Percentiles rank a stretch among this genome's conserved stretches.
phyloP scores from a whole-genome alignment of 495 filamentous ascomycete species.

The Penicillium mononematosum region DNA sequence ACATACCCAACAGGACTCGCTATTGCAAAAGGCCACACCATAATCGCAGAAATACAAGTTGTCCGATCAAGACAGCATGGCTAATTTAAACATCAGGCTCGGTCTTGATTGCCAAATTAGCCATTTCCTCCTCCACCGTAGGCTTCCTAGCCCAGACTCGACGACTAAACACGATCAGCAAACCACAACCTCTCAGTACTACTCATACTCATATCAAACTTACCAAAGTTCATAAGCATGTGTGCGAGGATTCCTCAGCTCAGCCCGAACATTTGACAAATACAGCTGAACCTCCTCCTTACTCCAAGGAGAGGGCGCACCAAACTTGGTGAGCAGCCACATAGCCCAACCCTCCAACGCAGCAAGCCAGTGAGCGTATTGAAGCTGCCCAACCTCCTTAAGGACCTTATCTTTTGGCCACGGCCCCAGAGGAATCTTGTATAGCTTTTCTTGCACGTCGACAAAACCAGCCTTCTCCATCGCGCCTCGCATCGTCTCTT shows the following conservation, averaged over 20 bases:
- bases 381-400: slow-evolving; percentile 64
- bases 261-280: slow-evolving; percentile 14
- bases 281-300: slow-evolving; percentile 19
- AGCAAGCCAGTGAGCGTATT: slow-evolving; percentile 55
- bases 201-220: background rate
- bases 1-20: background rate
- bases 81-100: background rate
- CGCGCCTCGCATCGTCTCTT: slow-evolving; percentile 20
- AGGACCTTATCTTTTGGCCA: slow-evolving; percentile 63
- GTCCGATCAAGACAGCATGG: background rate
- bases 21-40: no score
- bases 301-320: slow-evolving; percentile 14
- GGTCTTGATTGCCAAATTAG: background rate
- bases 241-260: slow-evolving; percentile 14
- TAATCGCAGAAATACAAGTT: background rate
- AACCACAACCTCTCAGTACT: background rate
- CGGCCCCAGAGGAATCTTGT: slow-evolving; percentile 61
- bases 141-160: slow-evolving; percentile 25
- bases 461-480: slow-evolving; percentile 31
- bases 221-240: slow-evolving; percentile 17
- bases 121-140: slow-evolving; percentile 9
- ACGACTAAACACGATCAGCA: slow-evolving; percentile 6
- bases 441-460: slow-evolving; percentile 36
- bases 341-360: slow-evolving; percentile 20
- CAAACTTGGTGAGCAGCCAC: slow-evolving; percentile 19